Percentiles rank a stretch among this genome's conserved stretches.
Conservation (phyloP, 208 protist species). For the Leishmania tarentolae region DNA sequence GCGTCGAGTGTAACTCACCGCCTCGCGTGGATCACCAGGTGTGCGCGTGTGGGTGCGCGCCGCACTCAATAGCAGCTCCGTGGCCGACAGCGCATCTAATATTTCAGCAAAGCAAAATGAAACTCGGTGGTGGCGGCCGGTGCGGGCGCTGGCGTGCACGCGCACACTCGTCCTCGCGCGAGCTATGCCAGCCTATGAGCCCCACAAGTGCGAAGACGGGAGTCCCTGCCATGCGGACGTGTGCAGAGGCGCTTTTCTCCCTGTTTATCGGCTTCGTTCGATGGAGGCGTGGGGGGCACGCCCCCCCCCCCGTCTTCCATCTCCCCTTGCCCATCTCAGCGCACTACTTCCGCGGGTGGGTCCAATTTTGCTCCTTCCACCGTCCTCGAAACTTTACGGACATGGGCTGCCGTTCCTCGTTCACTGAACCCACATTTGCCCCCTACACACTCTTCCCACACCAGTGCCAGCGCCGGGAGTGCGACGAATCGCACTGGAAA, state of each 20-base stretch:
- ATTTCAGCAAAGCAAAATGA: background rate
- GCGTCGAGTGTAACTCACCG: background rate
- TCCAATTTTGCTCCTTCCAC: background rate
- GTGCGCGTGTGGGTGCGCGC: background rate
- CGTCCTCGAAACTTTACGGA: background rate
- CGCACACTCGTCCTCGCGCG: background rate
- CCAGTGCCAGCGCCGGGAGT: background rate
- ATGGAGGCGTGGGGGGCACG: background rate
- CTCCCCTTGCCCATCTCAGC: background rate
- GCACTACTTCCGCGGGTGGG: background rate
- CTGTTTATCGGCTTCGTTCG: background rate
- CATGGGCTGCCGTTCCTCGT: background rate
- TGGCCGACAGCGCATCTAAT: background rate
- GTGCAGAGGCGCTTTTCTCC: background rate
- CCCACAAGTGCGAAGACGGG: background rate
- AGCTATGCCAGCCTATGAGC: background rate
- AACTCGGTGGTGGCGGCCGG: background rate
- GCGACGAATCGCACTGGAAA: constrained; percentile 11
- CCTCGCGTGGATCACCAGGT: too few relatives aligned
- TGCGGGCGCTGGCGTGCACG: background rate
- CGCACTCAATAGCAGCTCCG: background rate
- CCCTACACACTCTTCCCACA: background rate
- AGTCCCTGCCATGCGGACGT: background rate
- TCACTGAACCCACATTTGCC: background rate
- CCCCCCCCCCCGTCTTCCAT: too few relatives aligned